Conservation (phyloP, 2,329 filamentous ascomycete species). For the Fusarium scirpi region DNA sequence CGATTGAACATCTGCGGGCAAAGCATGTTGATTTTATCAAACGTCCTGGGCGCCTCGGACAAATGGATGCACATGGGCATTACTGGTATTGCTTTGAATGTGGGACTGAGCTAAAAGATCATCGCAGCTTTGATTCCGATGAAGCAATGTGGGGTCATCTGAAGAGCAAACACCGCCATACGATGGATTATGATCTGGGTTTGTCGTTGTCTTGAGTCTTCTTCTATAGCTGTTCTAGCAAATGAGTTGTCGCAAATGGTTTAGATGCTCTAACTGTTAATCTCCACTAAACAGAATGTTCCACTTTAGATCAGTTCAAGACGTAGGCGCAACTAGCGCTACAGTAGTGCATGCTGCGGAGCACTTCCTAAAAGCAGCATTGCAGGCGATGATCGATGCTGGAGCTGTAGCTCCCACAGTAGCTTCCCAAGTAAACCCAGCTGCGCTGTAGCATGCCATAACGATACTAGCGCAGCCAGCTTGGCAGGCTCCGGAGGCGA, state of each 20-base stretch:
- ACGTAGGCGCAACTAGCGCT: neutral
- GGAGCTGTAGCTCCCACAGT: too few relatives aligned
- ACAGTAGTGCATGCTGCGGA: slow-evolving; percentile 3
- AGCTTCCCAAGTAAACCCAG: too few relatives aligned
- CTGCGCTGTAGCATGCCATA: too few relatives aligned
- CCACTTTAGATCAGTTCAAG: neutral
- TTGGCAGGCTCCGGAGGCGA: neutral
- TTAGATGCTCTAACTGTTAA: neutral
- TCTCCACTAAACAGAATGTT: neutral
- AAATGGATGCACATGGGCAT: neutral
- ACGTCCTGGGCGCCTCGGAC: neutral
- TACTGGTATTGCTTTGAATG: neutral
- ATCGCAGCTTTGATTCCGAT: neutral
- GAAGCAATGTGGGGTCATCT: neutral
- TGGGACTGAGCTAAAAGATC: neutral
- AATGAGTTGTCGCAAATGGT: neutral
- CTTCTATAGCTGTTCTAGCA: too few relatives aligned
- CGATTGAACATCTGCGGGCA: neutral
- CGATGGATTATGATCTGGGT: neutral
- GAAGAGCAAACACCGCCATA: neutral
- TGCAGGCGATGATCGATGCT: neutral
- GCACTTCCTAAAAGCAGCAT: slow-evolving; percentile 6
- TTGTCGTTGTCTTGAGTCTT: neutral
- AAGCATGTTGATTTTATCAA: neutral
- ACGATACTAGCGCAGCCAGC: too few relatives aligned